Evolutionary conservation across 2,329 filamentous ascomycete genomes (phyloP), one percentile per base, ranked within the genome.

Genomic region (Venturia aucupariae): DNA sequence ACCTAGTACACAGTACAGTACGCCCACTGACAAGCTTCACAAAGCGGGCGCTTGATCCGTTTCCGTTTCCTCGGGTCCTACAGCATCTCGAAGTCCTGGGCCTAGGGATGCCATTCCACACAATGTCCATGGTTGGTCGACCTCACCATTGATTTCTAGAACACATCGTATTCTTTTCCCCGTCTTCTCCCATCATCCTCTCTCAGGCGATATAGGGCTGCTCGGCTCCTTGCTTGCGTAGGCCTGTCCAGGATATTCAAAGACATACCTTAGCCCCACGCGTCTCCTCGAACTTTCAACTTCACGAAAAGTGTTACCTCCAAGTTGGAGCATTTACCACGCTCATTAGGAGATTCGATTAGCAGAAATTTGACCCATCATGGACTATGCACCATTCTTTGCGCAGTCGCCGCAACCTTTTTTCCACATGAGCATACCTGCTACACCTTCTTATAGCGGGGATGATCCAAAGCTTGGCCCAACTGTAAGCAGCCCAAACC

Each of bases 301-400:
- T 60, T 44, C 41, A 17, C 35, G 59, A 60, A 41, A 60, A 41
- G 41, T 44, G 59, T 27, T 42, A 17, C 7, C 38, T 32, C 59
- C 11, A 22, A 17, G n/a, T 27, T 24, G 22, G 27, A 60, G 22
- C 7, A 27, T 32, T 10, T 19, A 22, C 22, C 22, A 24, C 41
- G 7, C 24, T 60, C n/a, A 15, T 22, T 24, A 42, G 11, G 17
- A 60, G 11, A 60, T 27, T 41, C 41, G 10, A 17, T 11, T 10
- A n/a, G 27, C 35, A n/a, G n/a, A 51, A 32, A n/a, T 27, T 19
- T 5, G 24, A 62, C 19, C 59, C 62, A 30, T 41, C 54, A 65
- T 65, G 64, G 60, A 65, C 22, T 65, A 65, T 61, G 24, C 41
- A 1, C 44, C 59, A n/a, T 65, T 59, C 48, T 65, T 59, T 27